These are phyloP conservation scores for Tardiomyces blankii DNA, from an alignment of 1,139 yeast genomes.

Conservation along the genomic window DNA sequence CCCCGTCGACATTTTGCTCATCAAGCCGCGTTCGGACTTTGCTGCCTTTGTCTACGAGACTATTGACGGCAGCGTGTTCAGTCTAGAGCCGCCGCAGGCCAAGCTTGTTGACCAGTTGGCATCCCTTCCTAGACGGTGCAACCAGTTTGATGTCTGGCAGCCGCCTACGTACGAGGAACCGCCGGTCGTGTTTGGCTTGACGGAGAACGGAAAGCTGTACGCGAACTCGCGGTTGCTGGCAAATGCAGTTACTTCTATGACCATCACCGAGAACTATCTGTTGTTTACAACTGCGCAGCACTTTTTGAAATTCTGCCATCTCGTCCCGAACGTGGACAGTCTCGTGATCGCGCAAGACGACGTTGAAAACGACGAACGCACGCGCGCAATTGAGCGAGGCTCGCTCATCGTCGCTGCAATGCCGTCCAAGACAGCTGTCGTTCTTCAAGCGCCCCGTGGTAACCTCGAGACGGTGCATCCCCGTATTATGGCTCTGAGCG, in stretches of 20 bases:
- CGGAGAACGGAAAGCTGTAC: constrained; percentile 8
- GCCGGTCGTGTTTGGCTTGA: constrained; percentile 8
- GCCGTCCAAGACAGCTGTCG: constrained; percentile 75
- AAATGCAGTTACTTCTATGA: constrained; percentile 72
- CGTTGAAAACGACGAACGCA: constrained; percentile 55
- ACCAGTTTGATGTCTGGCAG: neutral
- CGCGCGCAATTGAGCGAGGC: constrained; percentile 85
- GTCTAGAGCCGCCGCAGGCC: constrained; percentile 9
- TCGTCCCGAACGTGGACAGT: constrained; percentile 32
- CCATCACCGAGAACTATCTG: constrained; percentile 60
- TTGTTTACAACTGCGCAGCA: constrained; percentile 86
- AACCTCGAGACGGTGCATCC: constrained; percentile 92
- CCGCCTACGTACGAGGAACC: neutral
- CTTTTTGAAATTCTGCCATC: constrained; percentile 70
- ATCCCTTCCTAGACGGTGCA: neutral
- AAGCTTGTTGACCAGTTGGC: neutral
- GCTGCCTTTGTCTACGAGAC: constrained; percentile 45
- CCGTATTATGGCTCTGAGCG: constrained; percentile 79
- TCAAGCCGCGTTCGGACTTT: constrained; percentile 48
- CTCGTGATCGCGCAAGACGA: constrained; percentile 25
- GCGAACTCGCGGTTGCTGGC: constrained; percentile 41
- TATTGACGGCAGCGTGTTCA: constrained; percentile 49
- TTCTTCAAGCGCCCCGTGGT: constrained; percentile 92
- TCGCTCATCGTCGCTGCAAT: constrained; percentile 68
- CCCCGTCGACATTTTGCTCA: constrained; percentile 29